Evolutionary conservation across 108 stramenopile genomes (phyloP), one percentile per base, ranked within the genome.

Genomic region (Mayamaea pseudoterrestris): DNA sequence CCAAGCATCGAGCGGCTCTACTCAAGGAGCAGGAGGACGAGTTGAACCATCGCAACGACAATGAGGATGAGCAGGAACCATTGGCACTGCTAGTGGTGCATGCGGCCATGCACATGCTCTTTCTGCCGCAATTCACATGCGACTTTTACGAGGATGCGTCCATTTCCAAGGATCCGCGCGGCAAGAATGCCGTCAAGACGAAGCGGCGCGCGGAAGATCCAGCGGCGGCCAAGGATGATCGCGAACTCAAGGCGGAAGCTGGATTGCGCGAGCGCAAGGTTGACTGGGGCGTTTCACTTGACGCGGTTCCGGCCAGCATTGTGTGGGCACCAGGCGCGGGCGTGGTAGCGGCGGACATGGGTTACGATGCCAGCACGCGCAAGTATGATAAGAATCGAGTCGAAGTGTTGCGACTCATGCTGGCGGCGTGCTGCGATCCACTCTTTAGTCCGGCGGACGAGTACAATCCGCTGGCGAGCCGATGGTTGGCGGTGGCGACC

Each of bases 61-160:
- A 44, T 12, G 77, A 85, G 7, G 88, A 80, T 28, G 64, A 73
- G 24, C 76, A 76, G 44, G 89, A 93, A 59, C 84, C 93, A 24
- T 72, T 97, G 13, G 93, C 88, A 1, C 48, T 85, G 23, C 65
- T 93, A 21, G 76, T 93, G 6, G 86, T 96, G 6, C 90, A 93
- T 65, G 90, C 90, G 16, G 76, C 83, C 5, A 90, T 95, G 83
- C 91, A 93, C 68, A 74, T 95, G 88, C 61, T 93, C 3, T 94
- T 94, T 47, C 47, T 93, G 34, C 90, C 90, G 7, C 87, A 77
- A 56, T 92, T 97, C 66, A 97, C 95, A 8, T 83, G 83, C 37
- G 89, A 91, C 31, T 91, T 78, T 58, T 93, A 30, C 89, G 94
- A 63, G 94, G 93, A 8, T 81, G 80, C 41, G 83, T 85, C 30